Conservation (phyloP, 352 stramenopile genomes). For the Globisporangium echinulatum region DNA sequence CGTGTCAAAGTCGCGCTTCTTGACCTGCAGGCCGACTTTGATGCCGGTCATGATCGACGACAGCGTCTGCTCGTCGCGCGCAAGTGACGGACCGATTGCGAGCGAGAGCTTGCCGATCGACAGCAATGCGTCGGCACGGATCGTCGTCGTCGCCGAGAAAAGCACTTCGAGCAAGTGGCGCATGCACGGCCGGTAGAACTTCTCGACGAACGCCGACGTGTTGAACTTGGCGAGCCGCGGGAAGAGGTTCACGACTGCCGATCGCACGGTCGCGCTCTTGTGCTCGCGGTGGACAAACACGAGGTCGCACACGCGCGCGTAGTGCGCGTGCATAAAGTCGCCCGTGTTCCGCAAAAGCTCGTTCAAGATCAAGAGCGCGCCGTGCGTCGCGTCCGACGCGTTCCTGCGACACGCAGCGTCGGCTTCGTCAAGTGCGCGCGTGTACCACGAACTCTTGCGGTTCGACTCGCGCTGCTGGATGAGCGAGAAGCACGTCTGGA, state of each 20-base stretch:
- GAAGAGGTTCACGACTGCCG: conserved; percentile 82
- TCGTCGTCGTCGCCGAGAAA: conserved; percentile 72
- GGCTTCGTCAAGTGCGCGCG: conserved; percentile 68
- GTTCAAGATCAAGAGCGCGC: conserved; percentile 79
- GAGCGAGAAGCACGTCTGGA: conserved; percentile 82
- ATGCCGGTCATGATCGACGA: conserved; percentile 83
- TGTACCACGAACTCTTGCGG: conserved; percentile 79
- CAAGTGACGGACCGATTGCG: conserved; percentile 68
- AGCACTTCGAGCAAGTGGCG: conserved; percentile 79
- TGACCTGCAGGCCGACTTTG: conserved; percentile 76
- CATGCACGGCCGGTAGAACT: conserved; percentile 80
- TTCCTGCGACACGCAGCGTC: conserved; percentile 66
- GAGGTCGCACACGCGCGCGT: conserved; percentile 58
- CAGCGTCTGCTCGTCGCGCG: conserved; percentile 73
- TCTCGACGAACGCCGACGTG: conserved; percentile 79
- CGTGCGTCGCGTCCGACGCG: conserved; percentile 76
- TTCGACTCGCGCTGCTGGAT: conserved; percentile 87
- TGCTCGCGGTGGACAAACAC: conserved; percentile 77
- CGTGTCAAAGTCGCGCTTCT: conserved; percentile 80
- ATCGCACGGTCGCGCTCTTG: conserved; percentile 70
- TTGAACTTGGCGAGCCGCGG: conserved; percentile 86
- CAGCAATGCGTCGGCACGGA: conserved; percentile 68
- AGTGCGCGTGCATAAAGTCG: conserved; percentile 87
- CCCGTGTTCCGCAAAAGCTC: conserved; percentile 82
- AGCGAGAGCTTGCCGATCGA: conserved; percentile 83